phyloP scores from a whole-genome alignment of 2,329 filamentous ascomycete genomes.

The Biscogniauxia mediterranea region DNA sequence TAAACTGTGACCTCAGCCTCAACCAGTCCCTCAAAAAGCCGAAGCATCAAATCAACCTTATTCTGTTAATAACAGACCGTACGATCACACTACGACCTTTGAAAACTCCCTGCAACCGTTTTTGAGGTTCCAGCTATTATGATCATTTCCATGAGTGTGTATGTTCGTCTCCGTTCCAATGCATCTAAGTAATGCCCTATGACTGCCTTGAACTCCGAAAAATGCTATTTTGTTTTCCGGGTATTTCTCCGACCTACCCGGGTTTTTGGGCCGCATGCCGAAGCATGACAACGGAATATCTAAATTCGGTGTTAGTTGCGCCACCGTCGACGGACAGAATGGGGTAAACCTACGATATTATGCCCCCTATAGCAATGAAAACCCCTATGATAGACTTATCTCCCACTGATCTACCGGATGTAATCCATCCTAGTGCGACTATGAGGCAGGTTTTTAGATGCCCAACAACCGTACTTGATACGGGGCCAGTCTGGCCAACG shows the following conservation, averaged over 20 bases:
- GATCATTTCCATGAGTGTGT: not conserved
- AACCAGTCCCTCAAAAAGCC: not conserved
- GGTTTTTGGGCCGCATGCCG: constrained; percentile 37
- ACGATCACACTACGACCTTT: not conserved
- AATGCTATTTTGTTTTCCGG: constrained; percentile 1
- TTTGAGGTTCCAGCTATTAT: not conserved
- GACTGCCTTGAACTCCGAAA: constrained; percentile 10
- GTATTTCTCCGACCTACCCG: constrained; percentile 7
- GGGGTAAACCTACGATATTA: constrained; percentile 48
- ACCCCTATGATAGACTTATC: constrained; percentile 57
- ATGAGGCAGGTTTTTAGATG: constrained; percentile 66
- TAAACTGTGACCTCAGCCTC: not conserved
- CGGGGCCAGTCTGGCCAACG: constrained; percentile 59
- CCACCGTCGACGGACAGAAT: not conserved
- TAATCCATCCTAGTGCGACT: constrained; percentile 61
- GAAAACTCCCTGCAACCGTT: not conserved
- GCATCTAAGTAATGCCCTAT: not conserved
- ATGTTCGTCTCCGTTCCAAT: not conserved
- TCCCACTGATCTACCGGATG: constrained; percentile 52
- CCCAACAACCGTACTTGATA: constrained; percentile 64
- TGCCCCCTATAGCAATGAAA: constrained; percentile 54
- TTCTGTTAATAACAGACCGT: not conserved
- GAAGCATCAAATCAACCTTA: not conserved
- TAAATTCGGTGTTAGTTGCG: constrained; percentile 24
- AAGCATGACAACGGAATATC: constrained; percentile 49